A percentile compares a stretch with the other conserved stretches of the same genome.
Evolutionary conservation across 768 basidiomycete genomes (phyloP).

Genomic region (Pulveroboletus ravenelii): DNA sequence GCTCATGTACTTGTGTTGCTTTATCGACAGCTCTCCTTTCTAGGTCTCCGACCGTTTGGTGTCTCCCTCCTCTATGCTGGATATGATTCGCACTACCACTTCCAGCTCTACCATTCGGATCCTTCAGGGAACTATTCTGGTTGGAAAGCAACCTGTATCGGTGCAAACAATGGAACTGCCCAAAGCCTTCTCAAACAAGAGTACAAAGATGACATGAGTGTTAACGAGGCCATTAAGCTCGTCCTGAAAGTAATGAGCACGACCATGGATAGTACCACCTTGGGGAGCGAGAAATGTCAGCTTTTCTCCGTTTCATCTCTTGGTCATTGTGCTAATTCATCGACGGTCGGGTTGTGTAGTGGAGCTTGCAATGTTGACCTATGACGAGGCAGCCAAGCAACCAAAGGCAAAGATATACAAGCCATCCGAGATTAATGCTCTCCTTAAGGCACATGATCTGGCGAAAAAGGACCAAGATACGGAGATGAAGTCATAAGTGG

Average conservation of each 20-base stretch:
- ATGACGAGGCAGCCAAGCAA: conserved; percentile 70
- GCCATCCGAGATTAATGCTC: conserved; percentile 81
- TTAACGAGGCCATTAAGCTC: conserved; percentile 90
- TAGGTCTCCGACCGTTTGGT: conserved; percentile 93
- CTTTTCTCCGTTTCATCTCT: conserved; percentile 23
- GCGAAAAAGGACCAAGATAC: conserved; percentile 85
- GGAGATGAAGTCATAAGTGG: conserved; percentile 58
- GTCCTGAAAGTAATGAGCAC: conserved; percentile 96
- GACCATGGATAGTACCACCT: conserved; percentile 98
- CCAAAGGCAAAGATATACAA: conserved; percentile 90
- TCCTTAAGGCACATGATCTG: conserved; percentile 73
- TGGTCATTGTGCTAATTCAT: not conserved
- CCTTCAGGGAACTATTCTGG: conserved; percentile 98
- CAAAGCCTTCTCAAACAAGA: conserved; percentile 96
- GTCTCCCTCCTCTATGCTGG: conserved; percentile 96
- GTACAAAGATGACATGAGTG: conserved; percentile 89
- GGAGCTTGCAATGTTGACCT: conserved; percentile 91
- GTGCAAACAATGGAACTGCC: conserved; percentile 96
- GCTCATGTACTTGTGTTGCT: not conserved
- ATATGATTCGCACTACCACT: conserved; percentile 91
- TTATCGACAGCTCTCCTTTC: not conserved
- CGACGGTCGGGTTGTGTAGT: conserved; percentile 45
- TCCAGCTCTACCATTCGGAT: conserved; percentile 98
- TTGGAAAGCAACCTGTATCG: conserved; percentile 98
- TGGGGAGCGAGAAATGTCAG: conserved; percentile 94